phyloP scores from a whole-genome alignment of 2,329 filamentous ascomycete species.

The Beauveria varroae region DNA sequence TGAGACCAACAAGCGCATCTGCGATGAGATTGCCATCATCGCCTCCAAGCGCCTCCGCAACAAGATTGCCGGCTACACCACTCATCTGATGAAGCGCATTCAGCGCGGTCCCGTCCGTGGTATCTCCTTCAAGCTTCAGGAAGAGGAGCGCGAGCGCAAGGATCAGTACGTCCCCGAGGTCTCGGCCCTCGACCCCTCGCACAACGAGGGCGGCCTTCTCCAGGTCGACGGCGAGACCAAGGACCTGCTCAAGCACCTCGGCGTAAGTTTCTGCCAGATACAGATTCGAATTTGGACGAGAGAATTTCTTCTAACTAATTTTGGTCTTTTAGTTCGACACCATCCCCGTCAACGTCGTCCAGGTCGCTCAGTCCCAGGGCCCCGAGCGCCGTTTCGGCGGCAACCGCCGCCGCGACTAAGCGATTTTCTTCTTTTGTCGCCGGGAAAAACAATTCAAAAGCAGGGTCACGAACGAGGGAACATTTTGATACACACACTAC shows the following conservation, averaged over 20 bases:
- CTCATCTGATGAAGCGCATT: constrained; percentile 99
- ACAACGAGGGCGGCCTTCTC: constrained; percentile 90
- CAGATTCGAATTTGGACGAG: background rate
- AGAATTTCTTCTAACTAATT: constrained; percentile 21
- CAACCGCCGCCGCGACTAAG: constrained; percentile 50
- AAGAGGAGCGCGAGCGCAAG: constrained; percentile 99
- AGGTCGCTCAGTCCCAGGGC: constrained; percentile 81
- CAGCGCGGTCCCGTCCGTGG: constrained; percentile 98
- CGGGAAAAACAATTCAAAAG: constrained; percentile 3
- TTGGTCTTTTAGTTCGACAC: constrained; percentile 69
- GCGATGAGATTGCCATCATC: constrained; percentile 99
- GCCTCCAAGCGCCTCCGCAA: constrained; percentile 98
- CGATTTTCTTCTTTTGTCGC: constrained; percentile 11
- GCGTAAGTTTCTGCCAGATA: constrained; percentile 60
- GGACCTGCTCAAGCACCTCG: constrained; percentile 97
- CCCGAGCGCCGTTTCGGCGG: constrained; percentile 74
- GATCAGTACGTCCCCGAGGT: constrained; percentile 99
- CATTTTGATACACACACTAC: constrained; percentile 9
- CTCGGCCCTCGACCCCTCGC: constrained; percentile 95
- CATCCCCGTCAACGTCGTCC: constrained; percentile 92
- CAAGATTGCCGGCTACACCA: constrained; percentile 99
- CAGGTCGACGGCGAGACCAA: constrained; percentile 97
- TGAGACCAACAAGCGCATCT: constrained; percentile 99
- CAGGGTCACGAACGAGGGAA: constrained; percentile 4
- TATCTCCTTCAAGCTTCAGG: constrained; percentile 99